These are phyloP conservation scores for Tetradesmus lagerheimii DNA, from an alignment of 139 green algal genomes.

Conservation along the genomic window DNA sequence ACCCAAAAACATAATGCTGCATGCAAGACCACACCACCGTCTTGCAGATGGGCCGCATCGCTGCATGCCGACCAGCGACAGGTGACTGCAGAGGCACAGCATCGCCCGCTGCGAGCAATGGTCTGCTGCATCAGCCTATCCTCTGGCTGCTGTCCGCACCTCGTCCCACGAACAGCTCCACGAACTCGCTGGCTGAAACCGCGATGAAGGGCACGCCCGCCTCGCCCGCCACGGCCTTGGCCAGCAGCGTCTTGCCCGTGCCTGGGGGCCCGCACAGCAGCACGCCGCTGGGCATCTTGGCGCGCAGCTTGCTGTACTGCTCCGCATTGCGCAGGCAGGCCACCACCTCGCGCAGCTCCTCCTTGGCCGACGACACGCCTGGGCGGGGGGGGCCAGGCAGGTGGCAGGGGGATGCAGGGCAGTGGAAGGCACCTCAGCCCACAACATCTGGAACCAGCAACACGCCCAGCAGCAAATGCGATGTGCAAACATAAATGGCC, in stretches of 20 bases:
- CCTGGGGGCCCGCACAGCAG: constrained; percentile 87
- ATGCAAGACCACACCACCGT: no score
- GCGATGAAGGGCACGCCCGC: constrained; percentile 95
- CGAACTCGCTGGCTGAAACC: constrained; percentile 95
- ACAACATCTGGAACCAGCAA: no score
- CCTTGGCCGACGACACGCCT: constrained; percentile 90
- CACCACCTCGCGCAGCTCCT: constrained; percentile 83
- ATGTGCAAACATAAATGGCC: no score
- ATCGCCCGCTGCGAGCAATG: not conserved
- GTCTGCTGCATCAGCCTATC: no score
- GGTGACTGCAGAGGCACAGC: not conserved
- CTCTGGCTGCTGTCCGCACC: not conserved
- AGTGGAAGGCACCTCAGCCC: no score
- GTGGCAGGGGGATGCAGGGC: not conserved
- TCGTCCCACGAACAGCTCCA: constrained; percentile 98
- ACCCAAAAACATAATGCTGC: not conserved
- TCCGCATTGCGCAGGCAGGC: constrained; percentile 62
- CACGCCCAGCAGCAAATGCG: no score
- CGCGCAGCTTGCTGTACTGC: constrained; percentile 67
- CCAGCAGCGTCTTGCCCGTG: constrained; percentile 86
- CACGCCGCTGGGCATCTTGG: constrained; percentile 80
- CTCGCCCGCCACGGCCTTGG: constrained; percentile 92
- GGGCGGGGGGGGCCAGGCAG: constrained; percentile 28
- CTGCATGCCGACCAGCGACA: not conserved
- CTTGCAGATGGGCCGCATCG: no score